phyloP scores from a whole-genome alignment of 2,329 filamentous ascomycete genomes.

The Colletotrichum sp. region DNA sequence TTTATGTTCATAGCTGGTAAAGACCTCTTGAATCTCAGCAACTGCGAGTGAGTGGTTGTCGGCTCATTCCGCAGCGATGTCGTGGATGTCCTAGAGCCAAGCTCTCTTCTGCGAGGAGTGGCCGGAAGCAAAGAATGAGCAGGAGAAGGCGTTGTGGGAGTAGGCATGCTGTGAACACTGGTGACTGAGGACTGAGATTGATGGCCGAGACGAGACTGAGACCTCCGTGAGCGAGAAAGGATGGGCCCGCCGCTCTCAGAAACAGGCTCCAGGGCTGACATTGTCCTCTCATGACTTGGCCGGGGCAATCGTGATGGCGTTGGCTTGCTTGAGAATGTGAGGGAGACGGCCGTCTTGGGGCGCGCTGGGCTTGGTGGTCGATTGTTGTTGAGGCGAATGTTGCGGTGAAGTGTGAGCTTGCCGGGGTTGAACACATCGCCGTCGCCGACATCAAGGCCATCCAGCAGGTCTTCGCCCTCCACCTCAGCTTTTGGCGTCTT shows the following conservation, averaged over 20 bases:
- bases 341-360: slow-evolving; percentile 77
- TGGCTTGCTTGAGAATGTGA: slow-evolving; percentile 91
- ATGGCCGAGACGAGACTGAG: slow-evolving; percentile 73
- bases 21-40: slow-evolving; percentile 70
- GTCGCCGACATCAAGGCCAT: slow-evolving; percentile 85
- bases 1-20: slow-evolving; percentile 59
- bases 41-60: slow-evolving; percentile 69
- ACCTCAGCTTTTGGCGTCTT: slow-evolving; percentile 40
- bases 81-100: slow-evolving; percentile 60
- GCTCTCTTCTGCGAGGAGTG: slow-evolving; percentile 66
- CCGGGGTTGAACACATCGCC: slow-evolving; percentile 80
- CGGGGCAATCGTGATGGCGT: slow-evolving; percentile 78
- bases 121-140: slow-evolving; percentile 57
- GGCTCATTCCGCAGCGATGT: slow-evolving; percentile 62
- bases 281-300: slow-evolving; percentile 67
- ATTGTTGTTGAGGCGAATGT: slow-evolving; percentile 83
- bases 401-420: slow-evolving; percentile 87
- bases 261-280: slow-evolving; percentile 86
- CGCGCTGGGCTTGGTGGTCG: slow-evolving; percentile 73
- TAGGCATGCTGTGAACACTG: slow-evolving; percentile 66
- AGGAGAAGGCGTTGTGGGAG: slow-evolving; percentile 64
- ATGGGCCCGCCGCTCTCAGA: slow-evolving; percentile 85
- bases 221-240: slow-evolving; percentile 58
- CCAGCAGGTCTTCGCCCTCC: slow-evolving; percentile 79
- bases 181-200: slow-evolving; percentile 72